Conservation (phyloP, 1,284 basidiomycete genomes). For the Mrakiaceae sp. region DNA sequence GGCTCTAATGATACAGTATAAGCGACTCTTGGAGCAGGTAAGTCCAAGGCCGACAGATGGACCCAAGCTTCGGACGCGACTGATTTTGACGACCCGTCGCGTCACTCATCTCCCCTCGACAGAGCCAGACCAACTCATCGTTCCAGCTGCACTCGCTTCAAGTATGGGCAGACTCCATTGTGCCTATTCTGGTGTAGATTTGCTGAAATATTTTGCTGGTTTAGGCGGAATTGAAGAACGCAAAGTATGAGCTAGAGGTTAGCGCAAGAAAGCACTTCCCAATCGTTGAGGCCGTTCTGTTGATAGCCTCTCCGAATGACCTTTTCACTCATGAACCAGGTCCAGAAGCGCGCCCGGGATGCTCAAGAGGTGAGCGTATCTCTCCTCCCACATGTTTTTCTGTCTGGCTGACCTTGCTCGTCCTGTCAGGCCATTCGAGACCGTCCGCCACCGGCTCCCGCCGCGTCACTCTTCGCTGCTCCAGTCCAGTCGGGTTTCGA, state of each 20-base stretch:
- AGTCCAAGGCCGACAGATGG: neutral
- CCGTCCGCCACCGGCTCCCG: neutral
- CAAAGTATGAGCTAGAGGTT: conserved; percentile 6
- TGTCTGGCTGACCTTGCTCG: neutral
- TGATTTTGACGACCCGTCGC: neutral
- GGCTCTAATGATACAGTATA: neutral
- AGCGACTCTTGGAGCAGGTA: neutral
- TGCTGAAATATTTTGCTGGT: too few relatives aligned
- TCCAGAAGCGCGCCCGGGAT: too few relatives aligned
- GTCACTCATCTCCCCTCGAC: neutral
- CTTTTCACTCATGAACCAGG: neutral
- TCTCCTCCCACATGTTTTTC: neutral
- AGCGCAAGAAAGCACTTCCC: neutral
- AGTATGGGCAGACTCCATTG: too few relatives aligned
- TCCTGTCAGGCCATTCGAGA: neutral
- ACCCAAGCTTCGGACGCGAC: too few relatives aligned
- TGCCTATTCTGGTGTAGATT: too few relatives aligned
- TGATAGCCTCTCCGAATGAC: neutral
- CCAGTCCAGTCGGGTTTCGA: neutral
- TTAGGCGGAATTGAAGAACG: conserved; percentile 7
- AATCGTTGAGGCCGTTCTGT: neutral
- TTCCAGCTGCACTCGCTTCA: conserved; percentile 1
- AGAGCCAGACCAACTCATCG: neutral
- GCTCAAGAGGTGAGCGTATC: too few relatives aligned
- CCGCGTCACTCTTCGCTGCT: neutral